Percentiles rank a stretch among this genome's conserved stretches.
These are phyloP conservation scores for Candida chauliodis DNA, from an alignment of 805 yeast genomes.

Conservation along the genomic window DNA sequence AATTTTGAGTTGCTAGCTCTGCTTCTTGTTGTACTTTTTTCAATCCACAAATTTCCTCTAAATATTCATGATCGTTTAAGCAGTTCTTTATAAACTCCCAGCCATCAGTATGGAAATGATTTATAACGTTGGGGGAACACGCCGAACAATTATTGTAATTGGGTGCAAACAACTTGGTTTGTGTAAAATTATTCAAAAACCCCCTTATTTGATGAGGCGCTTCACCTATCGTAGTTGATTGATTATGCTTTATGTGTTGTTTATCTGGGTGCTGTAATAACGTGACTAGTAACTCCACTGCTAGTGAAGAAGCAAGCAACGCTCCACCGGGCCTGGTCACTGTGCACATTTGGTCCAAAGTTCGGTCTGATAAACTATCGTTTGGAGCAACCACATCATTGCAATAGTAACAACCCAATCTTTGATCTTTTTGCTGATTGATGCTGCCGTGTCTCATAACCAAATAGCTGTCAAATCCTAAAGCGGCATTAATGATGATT, in stretches of 20 bases:
- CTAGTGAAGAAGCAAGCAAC: conserved; percentile 76
- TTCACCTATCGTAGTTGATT: conserved; percentile 51
- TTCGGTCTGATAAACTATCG: conserved; percentile 81
- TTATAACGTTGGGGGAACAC: conserved; percentile 63
- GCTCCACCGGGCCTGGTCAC: conserved; percentile 98
- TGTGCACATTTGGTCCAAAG: conserved; percentile 97
- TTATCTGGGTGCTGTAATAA: conserved; percentile 62
- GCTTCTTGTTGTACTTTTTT: conserved; percentile 68
- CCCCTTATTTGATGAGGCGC: conserved; percentile 93
- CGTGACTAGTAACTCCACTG: conserved; percentile 79
- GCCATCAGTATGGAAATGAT: conserved; percentile 47
- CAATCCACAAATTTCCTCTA: conserved; percentile 80
- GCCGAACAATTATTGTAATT: conserved; percentile 82
- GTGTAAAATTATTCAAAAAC: conserved; percentile 63
- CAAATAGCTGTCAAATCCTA: conserved; percentile 90
- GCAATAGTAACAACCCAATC: conserved; percentile 92
- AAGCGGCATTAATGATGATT: conserved; percentile 83
- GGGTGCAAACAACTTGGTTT: conserved; percentile 64
- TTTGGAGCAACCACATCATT: conserved; percentile 93
- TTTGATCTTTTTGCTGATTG: conserved; percentile 20
- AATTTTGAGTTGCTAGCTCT: conserved; percentile 38
- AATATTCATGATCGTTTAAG: conserved; percentile 57
- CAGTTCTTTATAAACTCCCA: conserved; percentile 84
- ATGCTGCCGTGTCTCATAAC: conserved; percentile 88
- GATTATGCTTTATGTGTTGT: conserved; percentile 39